These are phyloP conservation scores for Jaapia argillacea DNA, from an alignment of 768 basidiomycete genomes.

Conservation along the genomic window DNA sequence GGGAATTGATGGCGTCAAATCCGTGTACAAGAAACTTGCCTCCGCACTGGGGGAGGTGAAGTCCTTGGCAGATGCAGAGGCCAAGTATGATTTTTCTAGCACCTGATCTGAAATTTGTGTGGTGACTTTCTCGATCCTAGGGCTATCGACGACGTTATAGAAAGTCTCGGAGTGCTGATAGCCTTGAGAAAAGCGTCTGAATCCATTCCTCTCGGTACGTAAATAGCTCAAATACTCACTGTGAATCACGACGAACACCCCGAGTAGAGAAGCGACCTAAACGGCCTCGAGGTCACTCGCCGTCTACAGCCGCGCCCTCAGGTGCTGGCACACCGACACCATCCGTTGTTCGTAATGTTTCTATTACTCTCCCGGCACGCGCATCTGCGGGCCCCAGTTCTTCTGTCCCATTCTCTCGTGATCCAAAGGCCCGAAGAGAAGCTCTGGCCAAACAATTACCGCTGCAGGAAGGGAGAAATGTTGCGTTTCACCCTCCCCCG, in stretches of 20 bases:
- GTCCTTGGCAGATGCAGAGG: conserved; percentile 47
- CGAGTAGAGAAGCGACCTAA: conserved; percentile 64
- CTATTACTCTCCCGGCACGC: conserved; percentile 48
- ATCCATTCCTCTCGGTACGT: conserved; percentile 45
- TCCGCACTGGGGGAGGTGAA: conserved; percentile 57
- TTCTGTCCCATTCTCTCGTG: conserved; percentile 44
- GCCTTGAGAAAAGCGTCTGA: conserved; percentile 69
- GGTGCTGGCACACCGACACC: conserved; percentile 33
- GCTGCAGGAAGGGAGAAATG: conserved; percentile 64
- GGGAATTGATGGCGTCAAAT: conserved; percentile 54
- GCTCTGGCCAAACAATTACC: conserved; percentile 52
- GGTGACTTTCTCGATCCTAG: conserved; percentile 27
- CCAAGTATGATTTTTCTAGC: conserved; percentile 34
- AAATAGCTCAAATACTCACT: conserved; percentile 6
- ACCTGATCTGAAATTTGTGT: conserved; percentile 4
- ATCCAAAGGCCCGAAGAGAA: conserved; percentile 59
- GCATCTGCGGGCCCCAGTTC: conserved; percentile 47
- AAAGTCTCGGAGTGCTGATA: conserved; percentile 58
- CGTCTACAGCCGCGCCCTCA: conserved; percentile 16
- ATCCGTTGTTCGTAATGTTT: conserved; percentile 31
- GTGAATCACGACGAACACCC: background rate
- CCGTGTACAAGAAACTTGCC: conserved; percentile 50
- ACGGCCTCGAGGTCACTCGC: conserved; percentile 63
- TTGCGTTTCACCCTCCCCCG: conserved; percentile 65
- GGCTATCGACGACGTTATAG: conserved; percentile 62